Evolutionary conservation across 176 grass and related monocot genomes (phyloP).

Genomic region (Lolium multiflorum): DNA sequence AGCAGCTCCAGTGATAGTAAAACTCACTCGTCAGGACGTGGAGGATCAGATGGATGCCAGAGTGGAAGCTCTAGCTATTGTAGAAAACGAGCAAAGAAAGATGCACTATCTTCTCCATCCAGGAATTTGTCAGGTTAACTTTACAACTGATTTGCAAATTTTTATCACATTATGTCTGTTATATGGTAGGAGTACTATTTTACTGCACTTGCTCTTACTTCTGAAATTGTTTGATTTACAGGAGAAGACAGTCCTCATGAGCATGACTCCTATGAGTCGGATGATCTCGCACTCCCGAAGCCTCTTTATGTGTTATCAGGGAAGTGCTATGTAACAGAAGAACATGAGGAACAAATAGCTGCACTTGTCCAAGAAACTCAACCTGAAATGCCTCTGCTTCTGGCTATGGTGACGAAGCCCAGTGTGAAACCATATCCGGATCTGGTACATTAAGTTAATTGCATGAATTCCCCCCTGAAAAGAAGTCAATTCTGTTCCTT

Average conservation of each 20-base stretch:
- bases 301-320: constrained; percentile 23
- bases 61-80: not conserved
- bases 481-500: not conserved
- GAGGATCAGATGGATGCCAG: not conserved
- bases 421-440: not conserved
- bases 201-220: not conserved
- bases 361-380: constrained; percentile 6
- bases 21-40: not conserved
- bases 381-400: constrained; percentile 11
- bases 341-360: constrained; percentile 2
- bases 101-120: not conserved
- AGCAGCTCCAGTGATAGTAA: constrained; percentile 5
- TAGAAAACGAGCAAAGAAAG: constrained; percentile 1
- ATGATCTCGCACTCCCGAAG: not conserved
- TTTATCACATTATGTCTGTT: not conserved
- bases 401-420: constrained; percentile 1
- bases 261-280: not conserved
- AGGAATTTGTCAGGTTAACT: constrained; percentile 4
- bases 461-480: not conserved
- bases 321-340: not conserved
- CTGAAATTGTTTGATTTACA: constrained; percentile 1
- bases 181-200: not conserved
- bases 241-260: constrained; percentile 14
- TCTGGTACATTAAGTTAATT: not conserved
- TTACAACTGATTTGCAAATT: not conserved